Evolutionary conservation across 805 yeast species (phyloP).

Genomic region (Saturnispora serradocipensis): DNA sequence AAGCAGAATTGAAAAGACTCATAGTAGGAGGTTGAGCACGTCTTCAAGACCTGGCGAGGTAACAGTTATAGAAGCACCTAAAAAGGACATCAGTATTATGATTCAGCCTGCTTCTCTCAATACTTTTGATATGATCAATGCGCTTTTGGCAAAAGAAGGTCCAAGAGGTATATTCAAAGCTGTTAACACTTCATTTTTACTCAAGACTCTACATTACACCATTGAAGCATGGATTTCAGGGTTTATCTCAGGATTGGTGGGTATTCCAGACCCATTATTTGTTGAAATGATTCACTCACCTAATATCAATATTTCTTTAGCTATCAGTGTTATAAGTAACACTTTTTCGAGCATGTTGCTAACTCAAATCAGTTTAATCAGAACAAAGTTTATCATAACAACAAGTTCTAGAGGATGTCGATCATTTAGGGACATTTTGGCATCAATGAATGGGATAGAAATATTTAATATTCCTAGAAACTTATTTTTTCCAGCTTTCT

Average conservation of each 20-base stretch:
- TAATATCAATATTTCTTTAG: conserved; percentile 59
- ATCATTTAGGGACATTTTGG: conserved; percentile 63
- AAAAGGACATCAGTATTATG: conserved; percentile 3
- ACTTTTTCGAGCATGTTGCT: conserved; percentile 63
- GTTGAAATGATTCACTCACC: conserved; percentile 75
- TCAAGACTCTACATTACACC: conserved; percentile 64
- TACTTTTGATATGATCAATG: conserved; percentile 55
- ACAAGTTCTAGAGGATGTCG: conserved; percentile 37
- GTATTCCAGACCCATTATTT: conserved; percentile 83
- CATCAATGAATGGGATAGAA: conserved; percentile 35
- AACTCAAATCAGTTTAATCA: conserved; percentile 74
- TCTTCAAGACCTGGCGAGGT: conserved; percentile 1
- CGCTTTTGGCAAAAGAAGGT: conserved; percentile 61
- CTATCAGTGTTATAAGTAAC: conserved; percentile 61
- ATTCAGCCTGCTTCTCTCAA: conserved; percentile 51
- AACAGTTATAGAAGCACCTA: neutral
- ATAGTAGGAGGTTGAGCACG: conserved; percentile 12
- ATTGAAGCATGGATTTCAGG: conserved; percentile 91
- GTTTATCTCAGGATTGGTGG: conserved; percentile 66
- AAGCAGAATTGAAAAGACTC: conserved; percentile 25
- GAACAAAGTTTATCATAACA: conserved; percentile 66
- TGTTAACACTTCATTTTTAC: conserved; percentile 68
- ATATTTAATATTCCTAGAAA: conserved; percentile 44
- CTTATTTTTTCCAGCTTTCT: conserved; percentile 55
- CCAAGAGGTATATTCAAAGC: conserved; percentile 66